phyloP scores from a whole-genome alignment of 2,329 filamentous ascomycete genomes.

The Trichoderma aggressivum region DNA sequence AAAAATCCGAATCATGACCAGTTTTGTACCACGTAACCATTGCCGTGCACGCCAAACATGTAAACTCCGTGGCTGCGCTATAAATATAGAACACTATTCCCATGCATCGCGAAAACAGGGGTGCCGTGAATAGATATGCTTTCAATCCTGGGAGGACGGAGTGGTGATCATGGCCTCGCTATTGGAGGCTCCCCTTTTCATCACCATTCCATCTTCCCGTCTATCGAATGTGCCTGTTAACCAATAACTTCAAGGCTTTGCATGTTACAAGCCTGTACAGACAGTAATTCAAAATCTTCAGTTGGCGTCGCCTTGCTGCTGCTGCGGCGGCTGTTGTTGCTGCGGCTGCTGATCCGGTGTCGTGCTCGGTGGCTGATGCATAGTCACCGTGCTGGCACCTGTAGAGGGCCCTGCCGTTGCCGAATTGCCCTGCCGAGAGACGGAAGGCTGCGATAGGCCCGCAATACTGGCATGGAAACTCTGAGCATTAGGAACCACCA shows the following conservation, averaged over 20 bases:
- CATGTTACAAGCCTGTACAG: background rate
- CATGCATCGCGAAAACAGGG: constrained; percentile 1
- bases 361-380: constrained; percentile 29
- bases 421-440: constrained; percentile 24
- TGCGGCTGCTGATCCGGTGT: constrained; percentile 22
- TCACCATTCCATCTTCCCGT: background rate
- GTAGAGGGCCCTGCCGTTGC: constrained; percentile 27
- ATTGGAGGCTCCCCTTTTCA: background rate
- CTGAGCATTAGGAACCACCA: constrained; percentile 16
- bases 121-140: background rate
- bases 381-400: constrained; percentile 38
- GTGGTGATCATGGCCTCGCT: background rate
- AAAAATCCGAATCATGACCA: background rate
- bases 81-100: constrained; percentile 3
- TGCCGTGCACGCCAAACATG: constrained; percentile 11
- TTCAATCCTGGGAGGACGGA: background rate
- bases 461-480: constrained; percentile 31
- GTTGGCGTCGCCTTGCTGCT: constrained; percentile 19
- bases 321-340: constrained; percentile 8
- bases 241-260: background rate
- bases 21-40: constrained; percentile 7
- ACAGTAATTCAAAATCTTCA: background rate
- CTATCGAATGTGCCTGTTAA: background rate
- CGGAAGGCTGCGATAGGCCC: constrained; percentile 25
- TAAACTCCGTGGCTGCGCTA: constrained; percentile 15